phyloP scores from a whole-genome alignment of 176 grass and related monocot species.

The Ananas comosus region DNA sequence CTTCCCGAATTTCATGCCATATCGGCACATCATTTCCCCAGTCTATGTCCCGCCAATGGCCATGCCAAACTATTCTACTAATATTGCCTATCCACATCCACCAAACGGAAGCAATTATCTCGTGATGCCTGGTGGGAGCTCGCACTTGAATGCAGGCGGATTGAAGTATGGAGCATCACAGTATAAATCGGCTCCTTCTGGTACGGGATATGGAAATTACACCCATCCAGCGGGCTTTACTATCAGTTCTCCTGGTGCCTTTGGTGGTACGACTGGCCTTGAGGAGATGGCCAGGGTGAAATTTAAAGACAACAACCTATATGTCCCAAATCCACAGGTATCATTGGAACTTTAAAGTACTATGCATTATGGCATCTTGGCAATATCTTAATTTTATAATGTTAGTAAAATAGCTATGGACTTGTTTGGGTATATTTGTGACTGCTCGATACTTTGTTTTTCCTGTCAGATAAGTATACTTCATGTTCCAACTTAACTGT shows the following conservation, averaged over 20 bases:
- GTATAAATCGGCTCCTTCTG: slow-evolving; percentile 53
- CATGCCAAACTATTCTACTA: slow-evolving; percentile 60
- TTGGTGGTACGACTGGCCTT: slow-evolving; percentile 48
- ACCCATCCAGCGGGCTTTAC: slow-evolving; percentile 56
- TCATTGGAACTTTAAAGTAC: neutral
- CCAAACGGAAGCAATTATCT: slow-evolving; percentile 65
- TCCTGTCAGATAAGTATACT: no score
- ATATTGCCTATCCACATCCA: slow-evolving; percentile 43
- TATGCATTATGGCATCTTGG: no score
- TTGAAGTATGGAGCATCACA: slow-evolving; percentile 58
- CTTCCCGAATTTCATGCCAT: slow-evolving; percentile 70
- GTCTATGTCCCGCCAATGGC: slow-evolving; percentile 59
- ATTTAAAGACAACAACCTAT: slow-evolving; percentile 69
- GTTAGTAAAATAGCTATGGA: no score
- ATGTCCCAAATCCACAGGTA: slow-evolving; percentile 62
- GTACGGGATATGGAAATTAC: slow-evolving; percentile 68
- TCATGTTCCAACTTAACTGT: no score
- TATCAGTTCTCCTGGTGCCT: slow-evolving; percentile 57
- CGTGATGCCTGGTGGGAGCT: slow-evolving; percentile 54
- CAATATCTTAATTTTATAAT: no score
- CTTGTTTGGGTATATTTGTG: no score
- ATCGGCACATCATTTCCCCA: slow-evolving; percentile 64
- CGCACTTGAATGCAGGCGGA: slow-evolving; percentile 42
- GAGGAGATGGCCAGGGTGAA: slow-evolving; percentile 61
- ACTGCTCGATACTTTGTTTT: no score